Base-by-base conservation (phyloP, 176 grass and related monocot species). In the Triticum turgidum region DNA sequence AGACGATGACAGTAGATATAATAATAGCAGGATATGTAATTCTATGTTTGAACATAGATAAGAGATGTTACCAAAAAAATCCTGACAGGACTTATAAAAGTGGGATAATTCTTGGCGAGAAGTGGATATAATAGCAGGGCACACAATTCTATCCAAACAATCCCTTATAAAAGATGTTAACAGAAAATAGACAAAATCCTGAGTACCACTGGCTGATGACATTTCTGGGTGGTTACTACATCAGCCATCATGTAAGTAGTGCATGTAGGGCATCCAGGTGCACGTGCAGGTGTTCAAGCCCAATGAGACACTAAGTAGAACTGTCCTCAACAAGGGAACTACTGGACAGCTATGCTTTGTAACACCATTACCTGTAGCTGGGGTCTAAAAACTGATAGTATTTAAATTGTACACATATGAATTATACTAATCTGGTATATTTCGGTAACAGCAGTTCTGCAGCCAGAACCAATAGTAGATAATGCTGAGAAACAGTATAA, bases 101-200 rank as follows among this genome's bases (percentile, higher is more conserved):
- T 78, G 76, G 54, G 32, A 24, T 32, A 70, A 7, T 52, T 54
- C 45, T 71, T 58, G 27, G 21, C 3, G 14, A 69, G 65, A 20
- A 69, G 18, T 65, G n/a, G 41, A 82, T 54, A 69, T 49, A 82
- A 69, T 69, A 66, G 38, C 41, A 66, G 24, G 29, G 7, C 61
- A 80, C 25, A 11, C 39, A 51, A 13, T 81, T 49, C 9, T 41
- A 62, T 39, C 13, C 25, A 47, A 44, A 68, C 47, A 49, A 66
- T 66, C 79, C 42, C 64, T 69, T 52, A 52, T 52, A 69, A 82
- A 45, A 82, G 14, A 52, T 52, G 64, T 69, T 34, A 35, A 34
- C 64, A 51, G 29, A 47, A 35, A 69, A n/a, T 33, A 12, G 52
- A 22, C 27, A 69, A 5, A 29, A 47, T 66, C 27, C 39, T n/a